A percentile compares a stretch with the other conserved stretches of the same genome.
Evolutionary conservation across 2,329 filamentous ascomycete species (phyloP).

Genomic region (Purpureocillium takamizusanense): DNA sequence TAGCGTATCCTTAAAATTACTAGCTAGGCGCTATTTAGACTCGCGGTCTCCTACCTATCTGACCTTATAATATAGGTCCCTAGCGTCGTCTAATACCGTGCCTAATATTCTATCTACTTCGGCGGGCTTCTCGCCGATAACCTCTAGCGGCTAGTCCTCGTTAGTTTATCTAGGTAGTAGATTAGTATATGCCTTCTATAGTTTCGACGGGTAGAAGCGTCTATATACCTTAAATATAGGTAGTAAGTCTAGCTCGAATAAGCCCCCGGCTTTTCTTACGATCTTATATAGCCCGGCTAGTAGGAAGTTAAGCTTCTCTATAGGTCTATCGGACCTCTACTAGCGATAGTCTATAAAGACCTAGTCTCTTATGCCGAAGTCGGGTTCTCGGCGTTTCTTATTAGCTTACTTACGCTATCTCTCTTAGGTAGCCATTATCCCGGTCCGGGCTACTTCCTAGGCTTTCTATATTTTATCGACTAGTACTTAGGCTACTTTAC

Average conservation of each 20-base stretch:
- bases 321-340: not conserved
- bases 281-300: not conserved
- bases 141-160: no score
- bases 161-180: not conserved
- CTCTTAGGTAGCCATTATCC: not conserved
- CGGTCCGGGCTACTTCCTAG: not conserved
- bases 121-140: no score
- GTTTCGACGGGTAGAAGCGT: not conserved
- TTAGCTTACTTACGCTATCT: not conserved
- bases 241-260: not conserved
- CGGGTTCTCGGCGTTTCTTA: not conserved
- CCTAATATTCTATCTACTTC: no score
- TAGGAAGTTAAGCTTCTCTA: not conserved
- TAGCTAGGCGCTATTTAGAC: no score
- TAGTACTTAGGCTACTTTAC: not conserved
- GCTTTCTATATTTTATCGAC: not conserved
- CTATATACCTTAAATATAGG: not conserved
- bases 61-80: no score
- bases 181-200: not conserved
- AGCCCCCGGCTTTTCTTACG: not conserved
- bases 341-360: not conserved
- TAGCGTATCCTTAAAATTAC: no score
- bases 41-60: no score
- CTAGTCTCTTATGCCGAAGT: not conserved
- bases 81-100: no score